Conservation (phyloP, 2,329 filamentous ascomycete genomes). For the Epichloe coenophiala region DNA sequence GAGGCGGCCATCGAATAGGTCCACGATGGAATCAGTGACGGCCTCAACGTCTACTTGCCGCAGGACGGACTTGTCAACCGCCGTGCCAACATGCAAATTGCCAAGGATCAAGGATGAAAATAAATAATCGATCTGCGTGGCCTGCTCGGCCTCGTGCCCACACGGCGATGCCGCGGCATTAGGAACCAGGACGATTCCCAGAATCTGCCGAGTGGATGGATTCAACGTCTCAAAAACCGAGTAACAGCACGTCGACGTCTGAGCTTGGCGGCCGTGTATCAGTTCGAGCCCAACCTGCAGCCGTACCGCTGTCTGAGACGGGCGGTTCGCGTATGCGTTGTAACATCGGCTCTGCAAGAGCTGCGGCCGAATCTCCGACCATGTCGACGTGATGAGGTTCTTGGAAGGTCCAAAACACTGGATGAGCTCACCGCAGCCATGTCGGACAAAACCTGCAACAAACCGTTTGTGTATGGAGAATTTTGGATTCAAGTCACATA, state of each 20-base stretch:
- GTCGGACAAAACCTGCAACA: conserved; percentile 6
- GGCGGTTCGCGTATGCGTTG: background rate
- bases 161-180: background rate
- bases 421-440: conserved; percentile 2
- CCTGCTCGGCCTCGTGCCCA: background rate
- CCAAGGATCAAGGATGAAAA: conserved; percentile 4
- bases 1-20: conserved; percentile 13
- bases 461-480: conserved; percentile 3
- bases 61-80: background rate
- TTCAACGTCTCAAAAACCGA: background rate
- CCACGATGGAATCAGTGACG: conserved; percentile 6
- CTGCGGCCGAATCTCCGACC: conserved; percentile 2
- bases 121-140: conserved; percentile 1
- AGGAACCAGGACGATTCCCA: conserved; percentile 4
- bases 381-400: background rate
- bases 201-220: background rate
- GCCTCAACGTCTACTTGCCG: background rate
- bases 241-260: background rate
- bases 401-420: conserved; percentile 4
- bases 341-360: conserved; percentile 2
- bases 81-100: background rate
- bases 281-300: background rate
- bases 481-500: background rate
- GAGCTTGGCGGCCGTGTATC: background rate
- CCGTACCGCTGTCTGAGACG: background rate